A percentile compares a stretch with the other conserved stretches of the same genome.
phyloP scores from a whole-genome alignment of 495 filamentous ascomycete genomes.

The Podospora appendiculata region DNA sequence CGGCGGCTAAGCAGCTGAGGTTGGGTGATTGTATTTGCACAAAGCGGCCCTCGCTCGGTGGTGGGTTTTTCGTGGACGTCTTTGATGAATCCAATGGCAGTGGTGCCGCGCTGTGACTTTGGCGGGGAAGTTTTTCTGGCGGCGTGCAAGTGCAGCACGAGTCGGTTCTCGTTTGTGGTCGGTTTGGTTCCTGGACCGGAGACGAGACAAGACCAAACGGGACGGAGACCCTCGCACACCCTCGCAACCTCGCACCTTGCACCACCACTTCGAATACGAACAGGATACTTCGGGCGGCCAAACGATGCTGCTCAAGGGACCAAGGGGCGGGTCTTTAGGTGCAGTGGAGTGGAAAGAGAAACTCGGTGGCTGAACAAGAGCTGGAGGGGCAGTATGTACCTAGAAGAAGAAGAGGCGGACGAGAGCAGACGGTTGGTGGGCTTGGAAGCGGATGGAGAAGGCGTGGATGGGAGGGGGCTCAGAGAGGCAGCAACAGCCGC shows the following conservation, averaged over 20 bases:
- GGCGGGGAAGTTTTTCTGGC: background rate
- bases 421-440: constrained; percentile 3
- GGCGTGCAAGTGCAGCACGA: background rate
- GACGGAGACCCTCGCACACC: background rate
- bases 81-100: no score
- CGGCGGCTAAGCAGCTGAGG: no score
- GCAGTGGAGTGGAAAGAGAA: background rate
- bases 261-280: no score
- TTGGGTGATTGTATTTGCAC: no score
- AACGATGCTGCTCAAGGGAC: no score
- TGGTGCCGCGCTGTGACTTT: no score
- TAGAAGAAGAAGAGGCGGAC: constrained; percentile 12
- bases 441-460: constrained; percentile 5
- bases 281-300: no score
- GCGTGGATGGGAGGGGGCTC: constrained; percentile 4
- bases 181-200: constrained; percentile 3
- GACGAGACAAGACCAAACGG: background rate
- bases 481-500: background rate
- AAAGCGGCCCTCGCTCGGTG: no score
- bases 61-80: no score
- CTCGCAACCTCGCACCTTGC: no score
- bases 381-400: constrained; percentile 15
- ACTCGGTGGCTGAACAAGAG: background rate
- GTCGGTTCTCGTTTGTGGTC: background rate
- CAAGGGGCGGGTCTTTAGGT: background rate